phyloP scores from a whole-genome alignment of 106 monocot species.

The Platanthera guangdongensis region DNA sequence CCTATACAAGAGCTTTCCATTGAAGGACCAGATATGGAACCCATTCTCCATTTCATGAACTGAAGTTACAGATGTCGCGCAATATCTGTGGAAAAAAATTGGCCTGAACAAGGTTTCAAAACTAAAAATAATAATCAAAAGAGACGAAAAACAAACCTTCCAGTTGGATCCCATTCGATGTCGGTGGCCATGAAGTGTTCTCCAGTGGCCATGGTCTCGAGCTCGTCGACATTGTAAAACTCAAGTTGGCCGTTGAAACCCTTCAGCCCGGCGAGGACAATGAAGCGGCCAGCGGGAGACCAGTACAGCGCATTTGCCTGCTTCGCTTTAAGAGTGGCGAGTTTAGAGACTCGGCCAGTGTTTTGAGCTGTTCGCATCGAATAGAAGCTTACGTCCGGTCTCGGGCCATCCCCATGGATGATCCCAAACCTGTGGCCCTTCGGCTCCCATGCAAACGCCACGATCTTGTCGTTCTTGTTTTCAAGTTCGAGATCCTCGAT shows the following conservation, averaged over 20 bases:
- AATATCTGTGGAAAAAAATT: conserved; percentile 38
- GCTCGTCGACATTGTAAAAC: conserved; percentile 91
- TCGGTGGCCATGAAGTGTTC: conserved; percentile 98
- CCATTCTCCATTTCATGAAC: conserved; percentile 98
- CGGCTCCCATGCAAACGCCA: conserved; percentile 96
- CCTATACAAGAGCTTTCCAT: conserved; percentile 76
- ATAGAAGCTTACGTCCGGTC: conserved; percentile 84
- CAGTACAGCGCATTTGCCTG: conserved; percentile 88
- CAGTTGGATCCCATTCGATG: conserved; percentile 92
- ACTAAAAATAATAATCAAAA: neutral
- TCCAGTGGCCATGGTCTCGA: conserved; percentile 83
- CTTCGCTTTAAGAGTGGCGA: conserved; percentile 82
- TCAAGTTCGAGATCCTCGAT: conserved; percentile 92
- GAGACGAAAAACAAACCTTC: conserved; percentile 33
- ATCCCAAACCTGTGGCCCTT: conserved; percentile 89
- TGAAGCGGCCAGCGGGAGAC: conserved; percentile 75
- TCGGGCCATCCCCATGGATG: conserved; percentile 78
- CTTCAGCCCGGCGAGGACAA: conserved; percentile 85
- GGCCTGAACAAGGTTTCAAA: neutral
- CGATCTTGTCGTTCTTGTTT: conserved; percentile 87
- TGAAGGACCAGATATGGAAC: conserved; percentile 90
- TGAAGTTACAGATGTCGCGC: conserved; percentile 71
- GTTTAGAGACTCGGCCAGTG: conserved; percentile 68
- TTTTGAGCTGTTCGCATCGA: conserved; percentile 65
- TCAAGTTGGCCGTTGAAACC: conserved; percentile 90